Evolutionary conservation across 768 basidiomycete genomes (phyloP), one percentile per base, ranked within the genome.

Genomic region (Cyathus striatus): DNA sequence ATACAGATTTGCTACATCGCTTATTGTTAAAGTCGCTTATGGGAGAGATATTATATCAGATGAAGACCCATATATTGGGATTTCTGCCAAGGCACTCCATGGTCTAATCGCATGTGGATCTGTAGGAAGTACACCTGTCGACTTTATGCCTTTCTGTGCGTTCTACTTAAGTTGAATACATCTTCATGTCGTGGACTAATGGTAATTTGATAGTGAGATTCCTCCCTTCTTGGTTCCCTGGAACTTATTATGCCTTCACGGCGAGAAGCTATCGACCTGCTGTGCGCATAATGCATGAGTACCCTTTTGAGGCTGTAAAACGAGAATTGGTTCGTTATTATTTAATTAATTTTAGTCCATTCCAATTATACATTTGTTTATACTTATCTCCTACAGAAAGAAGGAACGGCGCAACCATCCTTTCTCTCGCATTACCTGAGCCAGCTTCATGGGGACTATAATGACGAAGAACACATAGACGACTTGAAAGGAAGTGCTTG

Each of bases 221-320:
- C 38, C 39, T 50, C 13, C 55, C 55, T 1, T 50, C 50, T 10
- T 56, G 55, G 55, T 56, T 56, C 38, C 52, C 55, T 10, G 55
- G 55, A 4, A 50, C 52, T 23, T 50, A 44, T 25, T 50, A 49
- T 42, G 48, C 48, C 2, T 39, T 27, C 21, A 23, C 18, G 23
- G 55, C 55, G 12, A 45, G 45, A 34, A 35, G 33, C 26, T 38
- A 35, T 25, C 13, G 34, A 17, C 42, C 33, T 34, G 26, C 33
- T 10, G 17, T 49, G 38, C 22, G 45, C 25, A 41, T 24, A 13
- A 24, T 51, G 10, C 41, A 50, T 37, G 36, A 48, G n/a, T 41
- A 46, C 21, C 56, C 54, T 0, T 41, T 40, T 38, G 13, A 43
- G 5, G 25, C 42, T 22, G 46, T 54, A 4, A 39, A 46, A 13